Conservation (phyloP, 2,329 filamentous ascomycete genomes). For the Cercospora janseana region DNA sequence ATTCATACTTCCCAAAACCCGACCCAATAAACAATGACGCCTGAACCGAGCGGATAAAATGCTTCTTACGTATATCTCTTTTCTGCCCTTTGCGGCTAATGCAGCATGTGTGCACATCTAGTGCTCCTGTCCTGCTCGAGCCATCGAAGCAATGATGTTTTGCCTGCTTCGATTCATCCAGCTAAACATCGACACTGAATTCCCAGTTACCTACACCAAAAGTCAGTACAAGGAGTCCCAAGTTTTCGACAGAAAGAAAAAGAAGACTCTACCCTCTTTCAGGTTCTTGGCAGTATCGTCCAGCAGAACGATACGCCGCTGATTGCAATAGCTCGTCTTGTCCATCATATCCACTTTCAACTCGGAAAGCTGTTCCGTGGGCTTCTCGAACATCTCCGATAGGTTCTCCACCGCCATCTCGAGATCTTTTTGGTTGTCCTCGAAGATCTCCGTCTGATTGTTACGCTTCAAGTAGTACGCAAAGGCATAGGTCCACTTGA, state of each 20-base stretch:
- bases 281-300: slow-evolving; percentile 92
- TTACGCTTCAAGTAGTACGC: slow-evolving; percentile 96
- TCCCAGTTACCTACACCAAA: slow-evolving; percentile 35
- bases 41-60: no score
- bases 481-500: slow-evolving; percentile 99
- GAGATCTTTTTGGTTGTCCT: slow-evolving; percentile 97
- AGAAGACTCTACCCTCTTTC: slow-evolving; percentile 70
- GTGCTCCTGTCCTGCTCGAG: not conserved
- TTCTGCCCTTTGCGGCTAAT: no score
- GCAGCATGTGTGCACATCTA: no score
- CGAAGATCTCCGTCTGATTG: slow-evolving; percentile 94
- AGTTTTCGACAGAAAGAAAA: not conserved
- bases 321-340: slow-evolving; percentile 96
- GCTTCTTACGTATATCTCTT: no score
- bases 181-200: slow-evolving; percentile 35
- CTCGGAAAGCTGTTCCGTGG: slow-evolving; percentile 77
- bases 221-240: not conserved
- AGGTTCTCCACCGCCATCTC: slow-evolving; percentile 96
- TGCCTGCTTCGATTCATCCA: no score
- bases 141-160: not conserved
- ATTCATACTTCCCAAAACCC: no score
- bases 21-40: no score
- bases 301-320: slow-evolving; percentile 81
- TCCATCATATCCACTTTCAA: slow-evolving; percentile 98
- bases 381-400: slow-evolving; percentile 99